Base-by-base conservation (phyloP, 257 asterid genomes). In the Plantago elongata region DNA sequence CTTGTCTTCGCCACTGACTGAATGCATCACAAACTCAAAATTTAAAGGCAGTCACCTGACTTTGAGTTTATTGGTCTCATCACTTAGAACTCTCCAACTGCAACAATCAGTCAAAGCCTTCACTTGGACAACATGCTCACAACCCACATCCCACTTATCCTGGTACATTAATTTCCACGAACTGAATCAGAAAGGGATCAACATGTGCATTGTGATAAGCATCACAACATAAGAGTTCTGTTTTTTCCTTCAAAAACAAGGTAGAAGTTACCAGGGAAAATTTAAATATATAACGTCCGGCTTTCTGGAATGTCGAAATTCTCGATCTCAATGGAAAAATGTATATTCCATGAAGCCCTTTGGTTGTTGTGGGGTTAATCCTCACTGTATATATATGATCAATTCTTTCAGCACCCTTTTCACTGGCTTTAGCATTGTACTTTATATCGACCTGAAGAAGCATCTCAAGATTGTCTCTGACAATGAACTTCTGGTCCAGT, bases 231-330 rank as follows among this genome's bases (percentile, higher is more conserved):
- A 55, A 56, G 11, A 15, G 43, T 4, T 5, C 18, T 16, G 22
- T 47, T 17, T 27, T 14, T 54, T 29, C 1, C 49, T 46, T 2
- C 5, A 18, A 15, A 51, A 11, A 16, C 18, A 16, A 48, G 9
- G 15, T 37, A 37, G 12, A 40, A 76, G 72, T 79, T 79, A 88
- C 96, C 81, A 81, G 78, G 57, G 78, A 77, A 66, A 85, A 80
- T 42, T 66, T 71, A 69, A 81, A 78, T 9, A 65, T 69, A 49
- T 75, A 72, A 37, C 57, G 16, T 18, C 95, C 95, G 68, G 90
- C 84, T 65, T 74, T 71, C 67, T 72, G 64, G 70, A 85, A 81
- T 42, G 17, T 1, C 6, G 75, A 77, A 4, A 13, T 7, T 49
- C 64, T 77, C 37, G 13, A 8, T 67, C 64, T 59, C 71, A 81